Evolutionary conservation across 164 flowering plant species (phyloP).

Genomic region (Vitis cinerea): DNA sequence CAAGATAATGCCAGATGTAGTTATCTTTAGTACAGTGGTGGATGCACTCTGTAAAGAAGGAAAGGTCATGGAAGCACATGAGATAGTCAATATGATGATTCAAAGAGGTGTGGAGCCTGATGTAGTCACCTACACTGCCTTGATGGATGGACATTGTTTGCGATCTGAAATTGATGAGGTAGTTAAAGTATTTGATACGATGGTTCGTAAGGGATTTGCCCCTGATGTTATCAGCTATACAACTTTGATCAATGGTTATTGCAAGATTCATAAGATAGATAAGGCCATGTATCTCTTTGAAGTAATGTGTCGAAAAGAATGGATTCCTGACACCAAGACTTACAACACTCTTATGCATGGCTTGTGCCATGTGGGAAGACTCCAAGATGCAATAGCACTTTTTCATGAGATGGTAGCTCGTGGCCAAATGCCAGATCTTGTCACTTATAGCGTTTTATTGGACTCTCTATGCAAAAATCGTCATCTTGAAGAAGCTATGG

Average conservation of each 20-base stretch:
- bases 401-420: neutral
- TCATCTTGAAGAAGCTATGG: neutral
- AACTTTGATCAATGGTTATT: constrained; percentile 13
- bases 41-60: constrained; percentile 10
- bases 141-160: constrained; percentile 6
- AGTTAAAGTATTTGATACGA: neutral
- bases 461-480: constrained; percentile 4
- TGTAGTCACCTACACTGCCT: neutral
- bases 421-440: constrained; percentile 2
- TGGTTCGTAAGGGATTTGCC: neutral
- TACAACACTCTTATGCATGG: constrained; percentile 6
- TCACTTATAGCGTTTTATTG: constrained; percentile 1
- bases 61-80: neutral
- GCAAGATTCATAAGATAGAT: neutral
- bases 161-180: constrained; percentile 9
- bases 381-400: neutral
- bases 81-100: neutral
- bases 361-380: constrained; percentile 1
- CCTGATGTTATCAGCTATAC: constrained; percentile 9
- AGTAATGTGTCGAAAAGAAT: neutral
- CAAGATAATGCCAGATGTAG: neutral
- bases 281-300: constrained; percentile 5
- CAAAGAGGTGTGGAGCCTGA: constrained; percentile 1
- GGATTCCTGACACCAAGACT: neutral
- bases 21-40: neutral